Percentiles rank a stretch among this genome's conserved stretches.
Evolutionary conservation across 768 basidiomycete species (phyloP).

Genomic region (Lactarius indigo): DNA sequence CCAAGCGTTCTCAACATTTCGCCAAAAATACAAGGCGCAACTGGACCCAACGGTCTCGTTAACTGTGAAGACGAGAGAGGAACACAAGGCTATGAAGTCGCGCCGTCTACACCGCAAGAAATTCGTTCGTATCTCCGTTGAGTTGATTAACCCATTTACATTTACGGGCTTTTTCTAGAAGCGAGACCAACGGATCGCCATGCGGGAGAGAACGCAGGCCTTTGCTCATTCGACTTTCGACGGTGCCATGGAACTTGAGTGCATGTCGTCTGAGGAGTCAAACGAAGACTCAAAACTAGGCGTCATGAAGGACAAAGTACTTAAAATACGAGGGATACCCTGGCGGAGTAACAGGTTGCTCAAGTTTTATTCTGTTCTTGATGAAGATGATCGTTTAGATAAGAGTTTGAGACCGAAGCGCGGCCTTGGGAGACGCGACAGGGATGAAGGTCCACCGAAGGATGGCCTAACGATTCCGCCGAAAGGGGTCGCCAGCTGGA

Average conservation of each 20-base stretch:
- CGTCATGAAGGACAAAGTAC: constrained; percentile 32
- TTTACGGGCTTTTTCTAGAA: constrained; percentile 44
- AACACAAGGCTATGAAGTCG: constrained; percentile 57
- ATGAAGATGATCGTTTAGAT: constrained; percentile 51
- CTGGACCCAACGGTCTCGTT: constrained; percentile 45
- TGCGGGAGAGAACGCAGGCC: constrained; percentile 47
- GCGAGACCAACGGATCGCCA: constrained; percentile 59
- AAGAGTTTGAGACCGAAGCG: constrained; percentile 50
- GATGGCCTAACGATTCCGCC: constrained; percentile 60
- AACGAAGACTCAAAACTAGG: constrained; percentile 43
- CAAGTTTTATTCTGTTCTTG: constrained; percentile 57
- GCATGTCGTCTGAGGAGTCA: constrained; percentile 82
- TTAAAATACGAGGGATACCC: constrained; percentile 54
- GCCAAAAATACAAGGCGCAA: constrained; percentile 65
- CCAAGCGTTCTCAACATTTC: constrained; percentile 63
- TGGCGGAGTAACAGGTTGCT: constrained; percentile 70
- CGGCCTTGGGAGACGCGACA: constrained; percentile 52
- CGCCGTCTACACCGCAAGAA: constrained; percentile 61
- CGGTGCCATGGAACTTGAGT: constrained; percentile 66
- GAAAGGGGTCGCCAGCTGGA: constrained; percentile 62
- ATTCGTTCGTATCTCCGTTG: constrained; percentile 42
- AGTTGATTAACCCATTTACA: background rate
- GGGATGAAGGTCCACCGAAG: constrained; percentile 52
- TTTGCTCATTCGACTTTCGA: constrained; percentile 68
- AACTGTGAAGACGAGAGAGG: constrained; percentile 51